A percentile compares a stretch with the other conserved stretches of the same genome.
Conservation (phyloP, 2,329 filamentous ascomycete species). For the Fusarium pseudonygamai region DNA sequence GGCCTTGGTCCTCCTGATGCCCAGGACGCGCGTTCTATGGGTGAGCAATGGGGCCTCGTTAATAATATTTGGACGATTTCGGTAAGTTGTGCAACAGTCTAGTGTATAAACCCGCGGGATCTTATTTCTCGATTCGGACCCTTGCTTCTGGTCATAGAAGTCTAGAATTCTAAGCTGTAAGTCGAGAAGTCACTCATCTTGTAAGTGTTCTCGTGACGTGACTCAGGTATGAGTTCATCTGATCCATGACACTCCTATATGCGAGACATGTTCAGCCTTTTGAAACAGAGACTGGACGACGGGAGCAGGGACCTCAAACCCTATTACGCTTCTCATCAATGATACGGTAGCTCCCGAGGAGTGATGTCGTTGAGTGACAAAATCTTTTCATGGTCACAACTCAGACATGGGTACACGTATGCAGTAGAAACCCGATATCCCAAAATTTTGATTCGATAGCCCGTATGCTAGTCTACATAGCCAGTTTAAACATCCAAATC, state of each 20-base stretch:
- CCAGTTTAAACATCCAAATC: constrained; percentile 33
- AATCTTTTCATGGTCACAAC: constrained; percentile 1
- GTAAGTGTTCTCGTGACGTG: neutral
- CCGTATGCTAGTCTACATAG: constrained; percentile 20
- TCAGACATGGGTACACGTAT: constrained; percentile 26
- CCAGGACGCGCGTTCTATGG: constrained; percentile 38
- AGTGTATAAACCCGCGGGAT: constrained; percentile 1
- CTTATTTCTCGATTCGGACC: neutral
- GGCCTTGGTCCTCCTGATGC: neutral
- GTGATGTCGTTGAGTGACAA: neutral
- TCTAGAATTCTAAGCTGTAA: neutral
- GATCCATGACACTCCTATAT: constrained; percentile 12
- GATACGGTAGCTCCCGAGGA: neutral
- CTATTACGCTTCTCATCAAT: neutral
- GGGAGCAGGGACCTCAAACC: neutral
- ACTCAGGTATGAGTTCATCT: neutral
- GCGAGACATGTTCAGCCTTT: constrained; percentile 12
- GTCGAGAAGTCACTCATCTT: neutral
- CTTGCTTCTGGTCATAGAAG: neutral
- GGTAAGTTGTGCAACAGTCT: constrained; percentile 18
- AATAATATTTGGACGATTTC: constrained; percentile 19
- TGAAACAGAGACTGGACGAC: constrained; percentile 6
- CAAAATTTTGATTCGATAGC: constrained; percentile 26
- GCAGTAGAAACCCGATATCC: constrained; percentile 8
- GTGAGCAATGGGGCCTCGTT: constrained; percentile 13